Evolutionary conservation across 805 yeast species (phyloP).

Genomic region (Barnettozyma sucrosica): DNA sequence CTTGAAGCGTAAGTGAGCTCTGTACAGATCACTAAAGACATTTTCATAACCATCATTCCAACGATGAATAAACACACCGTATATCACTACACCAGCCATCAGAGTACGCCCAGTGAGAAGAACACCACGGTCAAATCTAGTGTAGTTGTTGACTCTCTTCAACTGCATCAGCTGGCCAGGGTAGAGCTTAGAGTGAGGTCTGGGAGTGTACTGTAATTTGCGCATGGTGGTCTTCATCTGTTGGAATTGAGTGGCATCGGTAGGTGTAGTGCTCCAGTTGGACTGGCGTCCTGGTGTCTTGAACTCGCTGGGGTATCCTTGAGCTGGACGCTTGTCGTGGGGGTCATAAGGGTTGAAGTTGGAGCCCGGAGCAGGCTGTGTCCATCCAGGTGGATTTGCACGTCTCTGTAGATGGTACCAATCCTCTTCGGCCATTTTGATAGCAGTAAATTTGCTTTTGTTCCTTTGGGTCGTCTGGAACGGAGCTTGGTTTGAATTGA

Average conservation of each 20-base stretch:
- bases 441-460: not conserved
- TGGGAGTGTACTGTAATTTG: conserved; percentile 66
- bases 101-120: conserved; percentile 47
- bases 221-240: conserved; percentile 71
- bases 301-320: conserved; percentile 83
- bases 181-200: conserved; percentile 68
- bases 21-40: conserved; percentile 61
- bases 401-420: conserved; percentile 43
- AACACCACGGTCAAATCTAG: conserved; percentile 54
- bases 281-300: conserved; percentile 59
- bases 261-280: conserved; percentile 51
- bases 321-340: conserved; percentile 66
- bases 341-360: conserved; percentile 78
- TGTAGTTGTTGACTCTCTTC: conserved; percentile 48
- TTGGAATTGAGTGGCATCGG: conserved; percentile 60
- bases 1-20: conserved; percentile 52
- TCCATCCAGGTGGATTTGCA: conserved; percentile 77
- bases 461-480: not conserved
- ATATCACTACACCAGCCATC: conserved; percentile 44
- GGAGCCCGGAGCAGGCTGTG: conserved; percentile 43
- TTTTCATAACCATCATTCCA: conserved; percentile 86
- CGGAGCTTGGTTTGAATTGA: no score
- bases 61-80: conserved; percentile 65
- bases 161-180: conserved; percentile 77
- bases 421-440: conserved; percentile 5